Percentiles rank a stretch among this genome's conserved stretches.
Conservation (phyloP, 768 basidiomycete genomes). For the Mycena galericulata region DNA sequence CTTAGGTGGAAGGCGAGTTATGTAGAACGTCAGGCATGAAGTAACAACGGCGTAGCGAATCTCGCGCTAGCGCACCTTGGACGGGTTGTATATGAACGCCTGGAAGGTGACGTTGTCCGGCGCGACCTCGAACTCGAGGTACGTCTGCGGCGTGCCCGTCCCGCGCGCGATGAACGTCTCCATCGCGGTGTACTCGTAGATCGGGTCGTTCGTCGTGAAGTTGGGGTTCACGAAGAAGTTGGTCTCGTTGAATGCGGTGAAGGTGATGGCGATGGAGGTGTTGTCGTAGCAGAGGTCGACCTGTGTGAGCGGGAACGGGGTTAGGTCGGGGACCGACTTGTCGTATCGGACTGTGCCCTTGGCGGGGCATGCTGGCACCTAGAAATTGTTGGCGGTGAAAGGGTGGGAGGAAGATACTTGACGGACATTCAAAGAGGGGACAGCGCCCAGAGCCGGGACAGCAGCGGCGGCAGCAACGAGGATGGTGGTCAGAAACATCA, state of each 20-base stretch:
- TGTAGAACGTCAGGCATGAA: neutral
- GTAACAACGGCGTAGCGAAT: neutral
- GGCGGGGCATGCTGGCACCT: slow-evolving; percentile 29
- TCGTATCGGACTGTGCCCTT: slow-evolving; percentile 26
- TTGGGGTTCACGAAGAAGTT: slow-evolving; percentile 27
- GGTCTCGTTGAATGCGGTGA: slow-evolving; percentile 30
- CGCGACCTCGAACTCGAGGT: slow-evolving; percentile 31
- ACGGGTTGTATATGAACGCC: slow-evolving; percentile 34
- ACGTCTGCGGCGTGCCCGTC: slow-evolving; percentile 20
- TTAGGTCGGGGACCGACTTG: slow-evolving; percentile 27
- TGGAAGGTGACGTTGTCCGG: slow-evolving; percentile 34
- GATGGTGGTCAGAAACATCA: slow-evolving; percentile 16
- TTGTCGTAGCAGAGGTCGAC: slow-evolving; percentile 29
- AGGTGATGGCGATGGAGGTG: slow-evolving; percentile 22
- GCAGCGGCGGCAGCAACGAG: slow-evolving; percentile 13
- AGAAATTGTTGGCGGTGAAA: neutral
- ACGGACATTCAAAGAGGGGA: slow-evolving; percentile 27
- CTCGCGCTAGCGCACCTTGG: slow-evolving; percentile 26
- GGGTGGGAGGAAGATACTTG: neutral
- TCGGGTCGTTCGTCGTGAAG: slow-evolving; percentile 26
- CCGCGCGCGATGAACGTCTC: slow-evolving; percentile 30
- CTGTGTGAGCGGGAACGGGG: slow-evolving; percentile 24
- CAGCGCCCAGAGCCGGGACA: slow-evolving; percentile 4
- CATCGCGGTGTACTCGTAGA: slow-evolving; percentile 31
- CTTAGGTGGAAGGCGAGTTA: neutral